Evolutionary conservation across 2,329 filamentous ascomycete species (phyloP).

Genomic region (Aspergillus niger): DNA sequence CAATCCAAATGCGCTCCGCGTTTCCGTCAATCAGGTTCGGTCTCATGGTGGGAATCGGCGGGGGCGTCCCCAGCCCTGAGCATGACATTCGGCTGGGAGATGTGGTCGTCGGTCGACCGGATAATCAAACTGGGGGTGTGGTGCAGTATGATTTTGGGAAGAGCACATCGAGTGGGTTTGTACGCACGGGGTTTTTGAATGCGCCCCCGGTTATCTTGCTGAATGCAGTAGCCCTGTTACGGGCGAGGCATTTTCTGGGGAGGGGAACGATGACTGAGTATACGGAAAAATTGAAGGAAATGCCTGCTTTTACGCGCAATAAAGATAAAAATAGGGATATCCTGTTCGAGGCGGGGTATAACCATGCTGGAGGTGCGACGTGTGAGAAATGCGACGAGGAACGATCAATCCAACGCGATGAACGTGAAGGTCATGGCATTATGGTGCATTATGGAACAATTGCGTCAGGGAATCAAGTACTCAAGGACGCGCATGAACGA

Average conservation of each 20-base stretch:
- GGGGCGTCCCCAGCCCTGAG: neutral
- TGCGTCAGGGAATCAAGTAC: slow-evolving; percentile 12
- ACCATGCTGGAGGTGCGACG: neutral
- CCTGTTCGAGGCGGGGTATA: neutral
- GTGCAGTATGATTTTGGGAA: slow-evolving; percentile 19
- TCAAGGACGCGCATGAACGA: slow-evolving; percentile 4
- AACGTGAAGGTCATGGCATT: neutral
- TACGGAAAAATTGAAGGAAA: neutral
- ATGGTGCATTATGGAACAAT: slow-evolving; percentile 12
- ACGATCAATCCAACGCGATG: neutral
- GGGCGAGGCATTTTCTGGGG: neutral
- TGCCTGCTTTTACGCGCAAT: neutral
- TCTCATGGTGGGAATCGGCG: slow-evolving; percentile 16
- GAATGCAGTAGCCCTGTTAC: neutral
- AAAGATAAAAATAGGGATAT: too few species aligned
- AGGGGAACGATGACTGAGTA: neutral
- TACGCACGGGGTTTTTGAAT: slow-evolving; percentile 6
- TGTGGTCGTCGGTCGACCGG: slow-evolving; percentile 13
- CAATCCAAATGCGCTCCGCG: slow-evolving; percentile 8
- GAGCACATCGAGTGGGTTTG: neutral
- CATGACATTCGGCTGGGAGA: slow-evolving; percentile 13
- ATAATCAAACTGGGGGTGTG: neutral
- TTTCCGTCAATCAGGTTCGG: slow-evolving; percentile 12
- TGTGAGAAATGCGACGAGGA: neutral
- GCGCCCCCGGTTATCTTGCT: slow-evolving; percentile 7